Percentiles rank a stretch among this genome's conserved stretches.
Conservation (phyloP, 495 filamentous ascomycete genomes). For the Podospora tetraspora region DNA sequence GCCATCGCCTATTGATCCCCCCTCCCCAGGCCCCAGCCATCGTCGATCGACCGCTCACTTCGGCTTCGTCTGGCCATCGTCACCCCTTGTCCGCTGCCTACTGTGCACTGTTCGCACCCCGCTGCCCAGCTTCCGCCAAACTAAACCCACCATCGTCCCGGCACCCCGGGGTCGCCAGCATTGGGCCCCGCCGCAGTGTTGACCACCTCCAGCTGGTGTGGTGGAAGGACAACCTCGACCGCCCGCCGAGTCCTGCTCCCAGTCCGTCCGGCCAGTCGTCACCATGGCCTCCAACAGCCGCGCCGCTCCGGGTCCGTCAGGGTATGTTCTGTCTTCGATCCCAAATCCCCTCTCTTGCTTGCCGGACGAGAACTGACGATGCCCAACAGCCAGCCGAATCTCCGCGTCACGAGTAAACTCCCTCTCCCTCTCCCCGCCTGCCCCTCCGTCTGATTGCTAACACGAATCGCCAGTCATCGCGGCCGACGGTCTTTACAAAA, state of each 20-base stretch:
- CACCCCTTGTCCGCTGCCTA: background rate
- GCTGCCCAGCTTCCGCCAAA: background rate
- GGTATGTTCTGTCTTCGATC: constrained; percentile 22
- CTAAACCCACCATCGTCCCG: background rate
- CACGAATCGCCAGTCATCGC: constrained; percentile 71
- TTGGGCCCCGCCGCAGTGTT: constrained; percentile 5
- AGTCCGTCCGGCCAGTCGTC: constrained; percentile 10
- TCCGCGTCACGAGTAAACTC: constrained; percentile 60
- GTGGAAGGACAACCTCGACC: constrained; percentile 16
- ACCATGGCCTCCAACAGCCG: constrained; percentile 28
- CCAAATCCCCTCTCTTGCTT: background rate
- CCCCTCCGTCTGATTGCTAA: constrained; percentile 15
- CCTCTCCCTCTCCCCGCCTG: constrained; percentile 6
- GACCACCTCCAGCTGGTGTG: constrained; percentile 10
- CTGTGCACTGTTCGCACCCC: background rate
- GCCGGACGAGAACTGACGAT: constrained; percentile 18
- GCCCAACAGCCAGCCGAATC: constrained; percentile 51
- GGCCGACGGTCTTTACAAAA: constrained; percentile 95
- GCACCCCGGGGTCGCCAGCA: background rate
- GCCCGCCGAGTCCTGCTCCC: constrained; percentile 10
- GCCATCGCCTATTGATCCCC: constrained; percentile 1
- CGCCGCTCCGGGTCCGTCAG: constrained; percentile 28
- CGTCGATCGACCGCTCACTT: background rate
- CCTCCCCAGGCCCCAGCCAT: background rate
- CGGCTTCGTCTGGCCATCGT: background rate